phyloP scores from a whole-genome alignment of 164 flowering plant genomes.

The Vitis rotundifolia region DNA sequence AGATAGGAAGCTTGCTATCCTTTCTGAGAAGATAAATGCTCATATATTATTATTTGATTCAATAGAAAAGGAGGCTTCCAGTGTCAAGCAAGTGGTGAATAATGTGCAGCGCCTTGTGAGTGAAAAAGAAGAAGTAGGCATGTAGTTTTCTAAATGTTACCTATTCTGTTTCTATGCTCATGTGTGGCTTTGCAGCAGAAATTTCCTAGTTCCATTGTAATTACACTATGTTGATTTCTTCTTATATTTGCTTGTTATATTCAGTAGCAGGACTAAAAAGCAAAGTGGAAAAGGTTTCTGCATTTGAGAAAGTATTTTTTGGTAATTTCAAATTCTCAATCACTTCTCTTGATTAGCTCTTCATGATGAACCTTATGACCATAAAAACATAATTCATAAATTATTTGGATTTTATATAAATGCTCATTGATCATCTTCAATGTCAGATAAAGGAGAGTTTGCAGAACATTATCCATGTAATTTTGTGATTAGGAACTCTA shows the following conservation, averaged over 20 bases:
- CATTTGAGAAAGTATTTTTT: conserved; percentile 36
- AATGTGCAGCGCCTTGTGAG: conserved; percentile 40
- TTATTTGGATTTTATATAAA: neutral
- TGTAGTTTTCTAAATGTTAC: conserved; percentile 24
- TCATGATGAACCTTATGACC: neutral
- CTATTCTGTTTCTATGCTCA: conserved; percentile 7
- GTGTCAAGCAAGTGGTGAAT: conserved; percentile 45
- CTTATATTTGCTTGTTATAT: conserved; percentile 11
- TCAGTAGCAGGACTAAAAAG: conserved; percentile 49
- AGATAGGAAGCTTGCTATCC: conserved; percentile 43
- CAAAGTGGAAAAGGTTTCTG: conserved; percentile 47
- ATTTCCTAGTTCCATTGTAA: neutral
- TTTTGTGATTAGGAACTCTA: neutral
- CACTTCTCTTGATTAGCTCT: neutral
- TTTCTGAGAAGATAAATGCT: conserved; percentile 48
- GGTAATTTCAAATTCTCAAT: conserved; percentile 34
- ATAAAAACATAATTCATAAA: neutral
- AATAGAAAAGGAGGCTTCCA: conserved; percentile 56
- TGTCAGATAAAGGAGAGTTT: neutral
- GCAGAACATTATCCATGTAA: neutral
- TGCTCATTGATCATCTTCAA: neutral
- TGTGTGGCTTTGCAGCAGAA: neutral
- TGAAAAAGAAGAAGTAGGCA: conserved; percentile 66
- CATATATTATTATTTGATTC: conserved; percentile 49
- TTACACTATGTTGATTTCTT: neutral